Conservation (phyloP, 2,329 filamentous ascomycete genomes). For the Fusarium domesticum region DNA sequence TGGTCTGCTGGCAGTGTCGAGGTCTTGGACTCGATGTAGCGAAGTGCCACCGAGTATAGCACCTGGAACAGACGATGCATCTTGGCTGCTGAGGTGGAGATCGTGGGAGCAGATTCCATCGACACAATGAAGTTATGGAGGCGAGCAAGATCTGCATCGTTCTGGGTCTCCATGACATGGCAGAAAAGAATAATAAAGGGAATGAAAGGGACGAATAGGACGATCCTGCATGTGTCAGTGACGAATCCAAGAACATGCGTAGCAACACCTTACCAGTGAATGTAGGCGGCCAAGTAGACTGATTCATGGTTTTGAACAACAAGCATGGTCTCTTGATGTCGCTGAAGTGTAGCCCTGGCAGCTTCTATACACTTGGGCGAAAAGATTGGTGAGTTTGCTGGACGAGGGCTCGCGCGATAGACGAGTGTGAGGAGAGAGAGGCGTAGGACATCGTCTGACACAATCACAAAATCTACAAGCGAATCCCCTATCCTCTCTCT, state of each 20-base stretch:
- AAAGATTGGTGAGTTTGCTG: constrained; percentile 34
- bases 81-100: constrained; percentile 49
- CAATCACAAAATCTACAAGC: constrained; percentile 36
- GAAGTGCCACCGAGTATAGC: constrained; percentile 54
- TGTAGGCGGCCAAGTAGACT: constrained; percentile 38
- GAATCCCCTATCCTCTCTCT: constrained; percentile 25
- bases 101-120: constrained; percentile 46
- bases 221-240: constrained; percentile 35
- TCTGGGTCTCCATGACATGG: constrained; percentile 46
- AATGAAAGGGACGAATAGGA: constrained; percentile 51
- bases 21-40: constrained; percentile 56
- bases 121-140: constrained; percentile 51
- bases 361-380: constrained; percentile 41
- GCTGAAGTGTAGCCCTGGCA: constrained; percentile 40
- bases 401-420: constrained; percentile 40
- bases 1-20: constrained; percentile 27
- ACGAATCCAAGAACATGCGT: background rate
- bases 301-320: constrained; percentile 37
- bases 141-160: constrained; percentile 42
- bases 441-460: constrained; percentile 43
- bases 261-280: constrained; percentile 39
- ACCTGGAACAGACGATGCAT: constrained; percentile 57
- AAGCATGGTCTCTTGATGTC: constrained; percentile 41
- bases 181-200: constrained; percentile 54
- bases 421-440: constrained; percentile 41